Evolutionary conservation across 1,284 basidiomycete genomes (phyloP).

Genomic region (Tilletia indica): DNA sequence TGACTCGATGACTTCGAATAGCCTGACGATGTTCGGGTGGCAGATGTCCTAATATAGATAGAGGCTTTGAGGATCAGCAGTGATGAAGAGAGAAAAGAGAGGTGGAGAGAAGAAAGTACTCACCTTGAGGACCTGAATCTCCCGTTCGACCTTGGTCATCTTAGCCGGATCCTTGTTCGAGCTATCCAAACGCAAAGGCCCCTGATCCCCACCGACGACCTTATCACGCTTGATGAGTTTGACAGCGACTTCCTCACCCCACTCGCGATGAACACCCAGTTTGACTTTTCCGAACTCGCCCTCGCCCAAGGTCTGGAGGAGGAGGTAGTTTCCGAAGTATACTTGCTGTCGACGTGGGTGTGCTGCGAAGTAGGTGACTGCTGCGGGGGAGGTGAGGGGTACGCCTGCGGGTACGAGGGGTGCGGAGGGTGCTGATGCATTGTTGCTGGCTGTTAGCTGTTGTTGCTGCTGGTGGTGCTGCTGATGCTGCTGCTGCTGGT

Average conservation of each 20-base stretch:
- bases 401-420: slow-evolving; percentile 31
- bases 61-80: slow-evolving; percentile 7
- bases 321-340: slow-evolving; percentile 55
- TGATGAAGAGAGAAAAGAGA: slow-evolving; percentile 18
- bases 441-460: not conserved
- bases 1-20: slow-evolving; percentile 98
- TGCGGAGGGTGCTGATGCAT: not conserved
- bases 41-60: slow-evolving; percentile 69
- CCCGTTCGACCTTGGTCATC: slow-evolving; percentile 92
- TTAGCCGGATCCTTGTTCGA: slow-evolving; percentile 61
- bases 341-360: slow-evolving; percentile 55
- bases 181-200: slow-evolving; percentile 33
- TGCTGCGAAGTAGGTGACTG: slow-evolving; percentile 54
- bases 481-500: slow-evolving; percentile 15
- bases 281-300: slow-evolving; percentile 99
- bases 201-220: slow-evolving; percentile 68
- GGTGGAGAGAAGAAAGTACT: slow-evolving; percentile 48
- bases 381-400: slow-evolving; percentile 53
- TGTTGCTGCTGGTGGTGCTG: slow-evolving; percentile 20
- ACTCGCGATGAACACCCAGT: slow-evolving; percentile 84
- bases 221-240: slow-evolving; percentile 94
- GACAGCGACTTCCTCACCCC: slow-evolving; percentile 98
- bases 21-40: slow-evolving; percentile 95
- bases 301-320: slow-evolving; percentile 64
- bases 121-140: slow-evolving; percentile 94